Conservation (phyloP, 139 green algal genomes). For the Mesotaenium endlicherianum region DNA sequence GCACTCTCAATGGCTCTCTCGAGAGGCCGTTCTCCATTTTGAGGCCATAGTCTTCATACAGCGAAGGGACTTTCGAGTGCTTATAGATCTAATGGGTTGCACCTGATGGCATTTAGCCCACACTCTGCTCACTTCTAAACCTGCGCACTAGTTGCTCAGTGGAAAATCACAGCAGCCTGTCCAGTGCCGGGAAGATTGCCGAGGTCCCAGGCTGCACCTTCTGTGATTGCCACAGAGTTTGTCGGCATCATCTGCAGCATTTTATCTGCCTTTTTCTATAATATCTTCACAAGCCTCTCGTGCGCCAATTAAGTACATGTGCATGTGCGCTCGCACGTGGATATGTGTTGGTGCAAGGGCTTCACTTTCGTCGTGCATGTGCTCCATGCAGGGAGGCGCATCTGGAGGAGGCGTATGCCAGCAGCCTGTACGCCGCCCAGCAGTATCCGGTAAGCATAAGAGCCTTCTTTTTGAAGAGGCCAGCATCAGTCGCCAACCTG, state of each 20-base stretch:
- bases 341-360: background rate
- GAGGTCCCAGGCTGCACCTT: background rate
- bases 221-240: background rate
- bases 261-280: background rate
- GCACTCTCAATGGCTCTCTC: too few relatives aligned
- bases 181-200: too few relatives aligned
- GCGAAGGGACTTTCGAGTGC: too few relatives aligned
- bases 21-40: too few relatives aligned
- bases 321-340: background rate
- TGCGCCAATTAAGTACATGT: background rate
- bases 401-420: constrained; percentile 4
- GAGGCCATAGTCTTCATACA: too few relatives aligned
- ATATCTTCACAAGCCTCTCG: background rate
- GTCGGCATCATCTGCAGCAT: background rate
- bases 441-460: constrained; percentile 13
- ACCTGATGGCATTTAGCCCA: too few relatives aligned
- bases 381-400: background rate
- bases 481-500: too few relatives aligned
- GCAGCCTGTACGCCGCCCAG: background rate
- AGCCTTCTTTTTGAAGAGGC: too few relatives aligned
- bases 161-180: too few relatives aligned
- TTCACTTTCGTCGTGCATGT: background rate
- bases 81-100: too few relatives aligned
- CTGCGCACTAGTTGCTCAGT: too few relatives aligned
- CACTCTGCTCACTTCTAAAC: too few relatives aligned